Percentiles rank a stretch among this genome's conserved stretches.
Evolutionary conservation across 1,284 basidiomycete genomes (phyloP).

Genomic region (Ceraceosorus guamensis): DNA sequence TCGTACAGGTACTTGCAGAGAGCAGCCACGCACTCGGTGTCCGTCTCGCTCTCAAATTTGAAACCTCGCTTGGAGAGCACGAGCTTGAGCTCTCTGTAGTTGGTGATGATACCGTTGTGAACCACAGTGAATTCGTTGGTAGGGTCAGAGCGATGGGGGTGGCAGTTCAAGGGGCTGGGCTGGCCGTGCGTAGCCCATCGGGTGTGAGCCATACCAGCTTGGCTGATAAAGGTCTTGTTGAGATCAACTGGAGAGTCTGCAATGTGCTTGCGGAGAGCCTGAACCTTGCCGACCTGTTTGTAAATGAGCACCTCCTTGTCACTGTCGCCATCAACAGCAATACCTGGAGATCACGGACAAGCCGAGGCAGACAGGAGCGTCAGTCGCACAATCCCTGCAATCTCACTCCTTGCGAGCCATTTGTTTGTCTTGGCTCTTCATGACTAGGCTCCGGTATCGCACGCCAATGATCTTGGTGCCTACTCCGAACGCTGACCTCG

Average conservation of each 20-base stretch:
- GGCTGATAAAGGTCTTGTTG: slow-evolving; percentile 71
- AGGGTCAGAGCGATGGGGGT: slow-evolving; percentile 83
- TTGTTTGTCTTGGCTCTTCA: no score
- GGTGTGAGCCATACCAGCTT: slow-evolving; percentile 97
- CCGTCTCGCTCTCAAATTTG: slow-evolving; percentile 90
- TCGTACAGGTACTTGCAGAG: slow-evolving; percentile 96
- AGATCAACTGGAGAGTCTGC: slow-evolving; percentile 69
- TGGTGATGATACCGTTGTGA: slow-evolving; percentile 99
- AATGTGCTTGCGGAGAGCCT: slow-evolving; percentile 85
- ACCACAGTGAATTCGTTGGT: slow-evolving; percentile 81
- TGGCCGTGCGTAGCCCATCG: slow-evolving; percentile 99
- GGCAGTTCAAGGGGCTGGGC: slow-evolving; percentile 75
- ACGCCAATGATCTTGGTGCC: no score
- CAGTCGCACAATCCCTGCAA: neutral
- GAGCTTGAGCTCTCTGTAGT: slow-evolving; percentile 76
- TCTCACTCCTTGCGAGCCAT: neutral
- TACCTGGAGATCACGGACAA: slow-evolving; percentile 54
- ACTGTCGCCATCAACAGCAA: slow-evolving; percentile 90
- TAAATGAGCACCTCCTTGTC: slow-evolving; percentile 70
- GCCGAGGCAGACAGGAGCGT: no score
- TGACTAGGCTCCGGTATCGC: no score
- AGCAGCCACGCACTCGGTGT: slow-evolving; percentile 95
- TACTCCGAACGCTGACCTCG: no score
- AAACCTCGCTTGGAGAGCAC: slow-evolving; percentile 95
- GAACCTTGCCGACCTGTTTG: slow-evolving; percentile 99